Evolutionary conservation across 2,329 filamentous ascomycete species (phyloP).

Genomic region (Talaromyces sp.): DNA sequence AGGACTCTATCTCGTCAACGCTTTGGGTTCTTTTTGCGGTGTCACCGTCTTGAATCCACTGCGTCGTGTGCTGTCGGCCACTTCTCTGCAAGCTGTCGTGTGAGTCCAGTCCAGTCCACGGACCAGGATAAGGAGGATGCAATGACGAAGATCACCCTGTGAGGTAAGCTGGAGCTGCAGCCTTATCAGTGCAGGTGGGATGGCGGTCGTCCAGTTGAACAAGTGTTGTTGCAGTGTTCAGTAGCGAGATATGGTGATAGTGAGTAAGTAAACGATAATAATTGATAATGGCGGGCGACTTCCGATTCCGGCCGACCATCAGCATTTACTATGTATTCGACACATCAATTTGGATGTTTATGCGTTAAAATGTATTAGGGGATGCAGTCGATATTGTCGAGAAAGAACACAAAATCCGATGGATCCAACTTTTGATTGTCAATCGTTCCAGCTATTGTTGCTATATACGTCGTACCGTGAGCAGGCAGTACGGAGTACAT

Average conservation of each 20-base stretch:
- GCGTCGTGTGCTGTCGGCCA: not conserved
- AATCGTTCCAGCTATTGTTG: not conserved
- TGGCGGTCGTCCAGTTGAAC: not conserved
- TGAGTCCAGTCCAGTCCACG: not conserved
- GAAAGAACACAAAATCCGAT: not conserved
- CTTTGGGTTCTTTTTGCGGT: not conserved
- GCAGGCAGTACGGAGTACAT: no score
- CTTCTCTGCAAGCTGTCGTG: slow-evolving; percentile 1
- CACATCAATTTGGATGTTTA: no score
- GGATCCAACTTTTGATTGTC: not conserved
- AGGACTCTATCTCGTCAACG: not conserved
- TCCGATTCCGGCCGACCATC: slow-evolving; percentile 9
- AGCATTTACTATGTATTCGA: not conserved
- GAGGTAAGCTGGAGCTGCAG: slow-evolving; percentile 6
- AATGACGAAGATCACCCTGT: slow-evolving; percentile 2
- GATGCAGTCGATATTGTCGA: not conserved
- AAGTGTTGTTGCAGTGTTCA: not conserved
- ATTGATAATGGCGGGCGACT: slow-evolving; percentile 1
- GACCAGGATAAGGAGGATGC: not conserved
- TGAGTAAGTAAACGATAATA: slow-evolving; percentile 1
- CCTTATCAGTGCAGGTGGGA: slow-evolving; percentile 12
- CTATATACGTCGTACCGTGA: not conserved
- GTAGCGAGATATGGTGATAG: not conserved
- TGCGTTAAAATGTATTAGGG: no score
- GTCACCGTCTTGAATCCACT: not conserved